Conservation (phyloP, 352 stramenopile species). For the Elongisporangium senticosum region DNA sequence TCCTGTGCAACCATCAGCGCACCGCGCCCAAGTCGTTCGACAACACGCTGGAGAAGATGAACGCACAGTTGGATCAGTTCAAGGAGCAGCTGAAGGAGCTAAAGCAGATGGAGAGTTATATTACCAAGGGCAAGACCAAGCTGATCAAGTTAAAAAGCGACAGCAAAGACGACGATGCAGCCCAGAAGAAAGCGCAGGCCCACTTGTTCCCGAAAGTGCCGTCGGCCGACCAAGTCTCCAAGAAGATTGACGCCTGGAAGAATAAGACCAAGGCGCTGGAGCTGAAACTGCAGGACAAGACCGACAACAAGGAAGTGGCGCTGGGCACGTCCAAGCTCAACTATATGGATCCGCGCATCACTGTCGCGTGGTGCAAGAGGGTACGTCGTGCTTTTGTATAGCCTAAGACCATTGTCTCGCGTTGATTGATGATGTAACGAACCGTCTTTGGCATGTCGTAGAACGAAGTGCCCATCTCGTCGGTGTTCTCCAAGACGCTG, state of each 20-base stretch:
- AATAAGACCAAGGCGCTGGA: conserved; percentile 91
- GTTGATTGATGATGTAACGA: conserved; percentile 9
- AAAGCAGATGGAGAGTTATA: conserved; percentile 85
- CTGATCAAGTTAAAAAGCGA: conserved; percentile 90
- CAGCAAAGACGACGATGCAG: conserved; percentile 75
- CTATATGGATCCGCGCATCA: conserved; percentile 99
- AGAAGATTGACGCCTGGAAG: conserved; percentile 92
- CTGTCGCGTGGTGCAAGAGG: conserved; percentile 98
- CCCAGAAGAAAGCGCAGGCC: conserved; percentile 89
- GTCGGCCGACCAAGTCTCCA: conserved; percentile 90
- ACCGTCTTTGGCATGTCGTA: conserved; percentile 14
- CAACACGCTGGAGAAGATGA: conserved; percentile 92
- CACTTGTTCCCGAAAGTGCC: conserved; percentile 94
- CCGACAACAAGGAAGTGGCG: conserved; percentile 99
- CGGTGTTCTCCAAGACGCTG: conserved; percentile 98
- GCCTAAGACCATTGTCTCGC: too few relatives aligned
- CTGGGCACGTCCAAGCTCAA: conserved; percentile 99
- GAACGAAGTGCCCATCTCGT: conserved; percentile 96
- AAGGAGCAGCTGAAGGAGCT: conserved; percentile 95
- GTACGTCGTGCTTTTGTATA: conserved; percentile 89
- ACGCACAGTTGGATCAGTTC: conserved; percentile 88
- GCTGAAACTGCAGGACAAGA: conserved; percentile 96
- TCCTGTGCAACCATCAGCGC: conserved; percentile 99
- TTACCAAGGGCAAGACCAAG: conserved; percentile 87
- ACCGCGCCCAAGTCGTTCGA: conserved; percentile 98